Base-by-base conservation (phyloP, 495 filamentous ascomycete species). In the Aspergillus taichungensis region DNA sequence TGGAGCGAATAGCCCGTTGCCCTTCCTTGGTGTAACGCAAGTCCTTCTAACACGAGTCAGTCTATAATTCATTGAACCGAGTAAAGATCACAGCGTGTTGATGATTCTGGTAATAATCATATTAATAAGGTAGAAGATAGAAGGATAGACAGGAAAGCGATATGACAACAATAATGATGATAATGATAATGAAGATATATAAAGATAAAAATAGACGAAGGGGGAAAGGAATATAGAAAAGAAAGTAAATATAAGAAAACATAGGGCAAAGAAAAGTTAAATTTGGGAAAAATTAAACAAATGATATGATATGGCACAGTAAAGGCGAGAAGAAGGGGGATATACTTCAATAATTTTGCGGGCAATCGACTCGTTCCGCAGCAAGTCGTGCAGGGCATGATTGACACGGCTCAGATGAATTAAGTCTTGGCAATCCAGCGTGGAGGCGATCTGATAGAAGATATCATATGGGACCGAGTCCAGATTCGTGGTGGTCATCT, bases 401-500 rank as follows among this genome's bases (percentile, higher is more conserved):
- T 77, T 79, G 33, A 74, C 70, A 35, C 70, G 61, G 44, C 73
- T 69, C 37, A 73, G 57, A 48, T 69, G 57, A 30, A 65, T 54
- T 27, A 53, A 64, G 43, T 73, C 69, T 39, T 59, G 50, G 43
- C 73, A 62, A 8, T 71, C 62, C 36, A 80, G 54, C 34, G 47
- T 62, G 9, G 53, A 63, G 4, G 63, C 69, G 37, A 86, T 75
- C 50, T 77, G 72, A 28, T 77, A 71, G 33, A 84, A 64, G 8
- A 84, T 66, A 63, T 86, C 83, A 57, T 80, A 83, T 3, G 83
- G 81, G 31, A 85, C 54, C 38, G 59, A 55, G 39, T 66, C 61
- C 41, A 74, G 49, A 42, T 53, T 61, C 38, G 42, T 51, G 35
- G 55, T 41, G 18, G 18, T 24, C 18, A 24, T 24, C 18, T 24